These are phyloP conservation scores for Candolleomyces eurysporus DNA, from an alignment of 768 basidiomycete species.

Conservation along the genomic window DNA sequence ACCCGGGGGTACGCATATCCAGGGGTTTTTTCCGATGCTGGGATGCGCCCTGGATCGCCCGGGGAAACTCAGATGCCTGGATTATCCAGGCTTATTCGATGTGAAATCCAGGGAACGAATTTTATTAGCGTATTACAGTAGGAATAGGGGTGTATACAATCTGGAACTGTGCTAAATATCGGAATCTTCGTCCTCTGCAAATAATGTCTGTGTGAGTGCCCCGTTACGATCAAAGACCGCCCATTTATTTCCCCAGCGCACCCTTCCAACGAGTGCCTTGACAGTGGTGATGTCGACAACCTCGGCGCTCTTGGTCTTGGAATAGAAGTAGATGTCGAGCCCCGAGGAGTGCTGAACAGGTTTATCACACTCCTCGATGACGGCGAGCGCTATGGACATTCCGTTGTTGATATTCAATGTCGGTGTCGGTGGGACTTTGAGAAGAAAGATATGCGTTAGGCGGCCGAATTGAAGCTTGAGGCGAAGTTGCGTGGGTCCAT, in stretches of 20 bases:
- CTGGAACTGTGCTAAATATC: neutral
- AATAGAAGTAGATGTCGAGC: neutral
- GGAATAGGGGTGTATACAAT: neutral
- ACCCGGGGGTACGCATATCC: too few relatives aligned
- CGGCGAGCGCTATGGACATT: neutral
- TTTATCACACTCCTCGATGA: neutral
- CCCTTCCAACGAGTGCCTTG: neutral
- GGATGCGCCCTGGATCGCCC: too few relatives aligned
- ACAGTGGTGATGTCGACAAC: neutral
- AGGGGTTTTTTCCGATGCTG: too few relatives aligned
- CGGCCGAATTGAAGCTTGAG: neutral
- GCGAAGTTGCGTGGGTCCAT: neutral
- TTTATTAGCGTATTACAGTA: too few relatives aligned
- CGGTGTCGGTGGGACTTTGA: neutral
- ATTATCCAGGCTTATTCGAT: too few relatives aligned
- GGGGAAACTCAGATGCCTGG: too few relatives aligned
- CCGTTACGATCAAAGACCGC: neutral
- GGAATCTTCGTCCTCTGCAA: neutral
- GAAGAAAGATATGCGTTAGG: neutral
- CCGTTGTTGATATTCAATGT: neutral
- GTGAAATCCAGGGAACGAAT: too few relatives aligned
- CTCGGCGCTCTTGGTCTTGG: neutral
- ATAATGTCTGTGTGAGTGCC: neutral
- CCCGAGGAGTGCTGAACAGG: neutral
- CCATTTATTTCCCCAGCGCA: neutral